Evolutionary conservation across 768 basidiomycete genomes (phyloP).

Genomic region (Strobilomyces dryophilus): DNA sequence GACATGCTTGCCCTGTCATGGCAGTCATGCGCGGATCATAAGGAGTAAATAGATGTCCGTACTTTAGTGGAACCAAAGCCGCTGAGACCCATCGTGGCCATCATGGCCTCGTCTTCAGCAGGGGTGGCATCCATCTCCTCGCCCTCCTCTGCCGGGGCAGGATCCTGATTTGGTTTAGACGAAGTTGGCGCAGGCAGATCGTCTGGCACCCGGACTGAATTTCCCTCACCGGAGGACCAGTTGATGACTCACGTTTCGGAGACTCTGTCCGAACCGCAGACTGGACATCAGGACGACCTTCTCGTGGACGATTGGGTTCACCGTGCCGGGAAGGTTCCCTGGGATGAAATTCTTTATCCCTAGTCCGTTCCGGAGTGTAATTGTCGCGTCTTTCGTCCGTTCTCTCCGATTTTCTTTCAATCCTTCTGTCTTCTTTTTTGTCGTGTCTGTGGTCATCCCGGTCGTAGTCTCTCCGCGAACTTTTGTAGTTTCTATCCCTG

Average conservation of each 20-base stretch:
- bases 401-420: slow-evolving; percentile 28
- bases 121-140: slow-evolving; percentile 51
- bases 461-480: slow-evolving; percentile 28
- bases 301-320: slow-evolving; percentile 22
- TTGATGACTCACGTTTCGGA: slow-evolving; percentile 13
- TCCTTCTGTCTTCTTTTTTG: slow-evolving; percentile 30
- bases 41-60: slow-evolving; percentile 6
- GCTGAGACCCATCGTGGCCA: slow-evolving; percentile 82
- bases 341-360: slow-evolving; percentile 26
- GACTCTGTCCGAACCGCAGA: slow-evolving; percentile 6
- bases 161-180: slow-evolving; percentile 37
- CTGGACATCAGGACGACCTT: slow-evolving; percentile 14
- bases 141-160: slow-evolving; percentile 43
- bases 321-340: slow-evolving; percentile 19
- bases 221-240: neutral
- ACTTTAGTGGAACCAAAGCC: slow-evolving; percentile 93
- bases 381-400: slow-evolving; percentile 40
- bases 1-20: slow-evolving; percentile 67
- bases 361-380: slow-evolving; percentile 36
- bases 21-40: neutral
- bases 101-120: slow-evolving; percentile 78
- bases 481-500: slow-evolving; percentile 38
- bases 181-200: slow-evolving; percentile 4
- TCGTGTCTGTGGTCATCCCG: slow-evolving; percentile 30
- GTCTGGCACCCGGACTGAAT: slow-evolving; percentile 4